Evolutionary conservation across 2,329 filamentous ascomycete genomes (phyloP).

Genomic region (Pleochaeta shiraiana): DNA sequence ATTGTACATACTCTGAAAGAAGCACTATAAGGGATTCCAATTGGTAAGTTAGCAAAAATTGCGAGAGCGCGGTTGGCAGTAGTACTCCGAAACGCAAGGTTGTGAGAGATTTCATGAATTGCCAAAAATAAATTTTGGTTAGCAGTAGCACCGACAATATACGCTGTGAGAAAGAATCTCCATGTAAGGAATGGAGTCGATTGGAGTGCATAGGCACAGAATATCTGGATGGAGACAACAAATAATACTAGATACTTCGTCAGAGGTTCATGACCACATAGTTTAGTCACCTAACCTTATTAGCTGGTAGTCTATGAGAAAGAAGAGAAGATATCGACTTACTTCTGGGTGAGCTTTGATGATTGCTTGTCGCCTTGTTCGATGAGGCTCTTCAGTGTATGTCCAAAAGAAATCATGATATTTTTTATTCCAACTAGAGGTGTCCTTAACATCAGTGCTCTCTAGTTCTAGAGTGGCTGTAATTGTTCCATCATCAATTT

Average conservation of each 20-base stretch:
- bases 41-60: slow-evolving; percentile 86
- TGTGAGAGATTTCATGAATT: slow-evolving; percentile 98
- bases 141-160: slow-evolving; percentile 78
- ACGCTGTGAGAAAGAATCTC: slow-evolving; percentile 70
- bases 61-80: slow-evolving; percentile 68
- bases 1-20: slow-evolving; percentile 53
- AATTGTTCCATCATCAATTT: too few species aligned
- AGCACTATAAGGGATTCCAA: slow-evolving; percentile 88
- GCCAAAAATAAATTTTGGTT: slow-evolving; percentile 98
- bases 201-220: slow-evolving; percentile 54
- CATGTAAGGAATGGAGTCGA: slow-evolving; percentile 61
- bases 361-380: slow-evolving; percentile 73
- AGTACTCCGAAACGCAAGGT: slow-evolving; percentile 72
- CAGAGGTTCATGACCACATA: slow-evolving; percentile 86
- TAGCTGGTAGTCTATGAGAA: background rate
- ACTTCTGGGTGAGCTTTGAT: slow-evolving; percentile 98
- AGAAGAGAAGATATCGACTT: slow-evolving; percentile 9
- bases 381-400: slow-evolving; percentile 94
- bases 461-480: too few species aligned
- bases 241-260: slow-evolving; percentile 80
- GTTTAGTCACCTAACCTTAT: slow-evolving; percentile 60
- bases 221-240: slow-evolving; percentile 65
- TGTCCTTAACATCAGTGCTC: too few species aligned
- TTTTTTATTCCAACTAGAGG: slow-evolving; percentile 14
- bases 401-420: slow-evolving; percentile 71